Base-by-base conservation (phyloP, 208 protist species). In the Acanthamoeba royreba region DNA sequence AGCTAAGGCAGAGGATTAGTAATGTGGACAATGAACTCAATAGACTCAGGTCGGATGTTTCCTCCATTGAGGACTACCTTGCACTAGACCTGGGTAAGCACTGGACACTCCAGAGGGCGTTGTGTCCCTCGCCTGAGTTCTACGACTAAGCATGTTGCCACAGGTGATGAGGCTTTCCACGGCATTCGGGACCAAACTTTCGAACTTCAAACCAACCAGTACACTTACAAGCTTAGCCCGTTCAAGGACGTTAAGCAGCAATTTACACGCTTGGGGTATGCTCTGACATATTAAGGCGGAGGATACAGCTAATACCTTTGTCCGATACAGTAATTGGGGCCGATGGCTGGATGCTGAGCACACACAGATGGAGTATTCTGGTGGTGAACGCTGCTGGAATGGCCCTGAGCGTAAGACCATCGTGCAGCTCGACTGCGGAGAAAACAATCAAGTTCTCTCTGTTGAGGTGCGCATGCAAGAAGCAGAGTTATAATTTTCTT, bases 371-470 rank as follows among this genome's bases (percentile, higher is more conserved):
- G 31, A 63, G 52, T 96, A 94, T 55, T 46, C 33, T 13, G 83
- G 95, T 40, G 96, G 96, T 8, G 43, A 94, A 77, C 55, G 85
- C 49, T 97, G 96, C 96, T 97, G 96, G 96, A 95, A 95, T 85
- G 96, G 96, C 11, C 96, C 96, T 46, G 95, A 96, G 9, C 61
- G 96, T 49, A 96, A 93, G 35, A 40, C 92, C 0, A 93, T 83
- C 43, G 96, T 97, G 1, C 4, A 40, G 19, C 43, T 97, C 0
- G 46, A 53, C 33, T 97, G 96, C 92, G 95, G 95, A n/a, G 38
- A 45, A 8, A 69, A 83, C 35, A 97, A 96, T 66, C 49, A 79
- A 13, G 35, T 96, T 0, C 66, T 93, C 15, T 69, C 72, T 38
- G 94, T 96, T 0, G 19, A 40, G 52, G 52, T 43, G 8, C 1